Base-by-base conservation (phyloP, 108 stramenopile genomes). In the Discostella pseudostelligera region DNA sequence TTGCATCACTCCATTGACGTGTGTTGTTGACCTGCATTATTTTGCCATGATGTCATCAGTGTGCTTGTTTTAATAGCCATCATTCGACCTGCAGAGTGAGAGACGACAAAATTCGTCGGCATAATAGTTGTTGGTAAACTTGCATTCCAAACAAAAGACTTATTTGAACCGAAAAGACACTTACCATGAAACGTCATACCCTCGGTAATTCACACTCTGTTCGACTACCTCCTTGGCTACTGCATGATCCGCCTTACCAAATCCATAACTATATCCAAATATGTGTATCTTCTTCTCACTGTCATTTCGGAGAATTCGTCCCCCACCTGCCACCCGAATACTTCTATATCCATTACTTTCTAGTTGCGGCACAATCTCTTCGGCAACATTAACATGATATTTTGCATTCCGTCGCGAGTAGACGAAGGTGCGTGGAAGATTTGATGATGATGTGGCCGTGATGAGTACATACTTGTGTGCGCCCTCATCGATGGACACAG, bases 361-460 rank as follows among this genome's bases (percentile, higher is more conserved):
- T 51, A 93, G 71, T 32, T 51, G 47, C 14, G 83, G 74, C 0
- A 88, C 69, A 17, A 90, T 68, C 2, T 84, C 84, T 73, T 88
- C 89, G 5, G 92, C 92, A 9, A 82, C 87, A 78, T 93, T 80
- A 21, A 81, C 75, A 72, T 93, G 92, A 62, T 93, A 93, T 0
- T 59, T 17, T 1, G 92, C 88, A 37, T 72, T 65, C 21, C 61
- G 59, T 20, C 76, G 72, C 29, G 83, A 85, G 16, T 77, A 72
- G n/a, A 93, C 89, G 78, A 90, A 90, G 24, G 71, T 45, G 57
- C 76, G 67, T 29, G 58, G 12, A 1, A 11, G 17, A 14, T 21
- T 37, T 14, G 43, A n/a, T 25, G 86, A 83, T 26, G 59, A 22
- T n/a, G 12, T 26, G 7, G 89, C 92, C 4, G 59, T 67, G 13